Conservation (phyloP, 371 early-diverging fungal genomes). For the Batrachochytrium dendrobatidis region DNA sequence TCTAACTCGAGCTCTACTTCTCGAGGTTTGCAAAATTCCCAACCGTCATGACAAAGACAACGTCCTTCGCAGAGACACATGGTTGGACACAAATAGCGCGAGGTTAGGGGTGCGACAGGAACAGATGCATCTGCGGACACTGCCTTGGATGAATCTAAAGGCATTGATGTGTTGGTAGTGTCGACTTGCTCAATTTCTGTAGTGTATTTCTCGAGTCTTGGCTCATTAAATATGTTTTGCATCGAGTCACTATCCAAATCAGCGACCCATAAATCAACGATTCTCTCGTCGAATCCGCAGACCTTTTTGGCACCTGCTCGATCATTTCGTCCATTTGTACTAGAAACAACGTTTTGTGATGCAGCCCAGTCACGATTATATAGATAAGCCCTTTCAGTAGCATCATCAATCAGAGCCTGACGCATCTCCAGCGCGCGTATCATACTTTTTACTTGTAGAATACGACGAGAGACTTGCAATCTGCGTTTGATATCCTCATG, state of each 20-base stretch:
- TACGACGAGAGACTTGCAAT: no score
- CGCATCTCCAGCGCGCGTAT: conserved; percentile 10
- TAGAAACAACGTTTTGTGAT: background rate
- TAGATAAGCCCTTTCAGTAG: background rate
- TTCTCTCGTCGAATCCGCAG: conserved; percentile 20
- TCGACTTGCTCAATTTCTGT: no score
- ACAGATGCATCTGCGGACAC: background rate
- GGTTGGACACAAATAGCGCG: background rate
- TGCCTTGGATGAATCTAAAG: no score
- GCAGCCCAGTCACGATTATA: background rate
- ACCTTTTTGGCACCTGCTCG: background rate
- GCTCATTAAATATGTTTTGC: no score
- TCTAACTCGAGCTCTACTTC: conserved; percentile 18
- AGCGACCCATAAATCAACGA: conserved; percentile 16
- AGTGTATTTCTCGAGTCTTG: no score
- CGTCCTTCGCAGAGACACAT: conserved; percentile 10
- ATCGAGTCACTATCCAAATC: background rate
- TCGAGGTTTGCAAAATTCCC: conserved; percentile 15
- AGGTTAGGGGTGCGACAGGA: background rate
- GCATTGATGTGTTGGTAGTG: no score
- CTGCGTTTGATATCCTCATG: no score
- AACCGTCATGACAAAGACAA: conserved; percentile 17
- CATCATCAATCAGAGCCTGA: conserved; percentile 6
- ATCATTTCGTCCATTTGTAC: background rate
- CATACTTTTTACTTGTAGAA: background rate